Evolutionary conservation across 2,329 filamentous ascomycete species (phyloP), one percentile per base, ranked within the genome.

Genomic region (Clarireedia monteithiana): DNA sequence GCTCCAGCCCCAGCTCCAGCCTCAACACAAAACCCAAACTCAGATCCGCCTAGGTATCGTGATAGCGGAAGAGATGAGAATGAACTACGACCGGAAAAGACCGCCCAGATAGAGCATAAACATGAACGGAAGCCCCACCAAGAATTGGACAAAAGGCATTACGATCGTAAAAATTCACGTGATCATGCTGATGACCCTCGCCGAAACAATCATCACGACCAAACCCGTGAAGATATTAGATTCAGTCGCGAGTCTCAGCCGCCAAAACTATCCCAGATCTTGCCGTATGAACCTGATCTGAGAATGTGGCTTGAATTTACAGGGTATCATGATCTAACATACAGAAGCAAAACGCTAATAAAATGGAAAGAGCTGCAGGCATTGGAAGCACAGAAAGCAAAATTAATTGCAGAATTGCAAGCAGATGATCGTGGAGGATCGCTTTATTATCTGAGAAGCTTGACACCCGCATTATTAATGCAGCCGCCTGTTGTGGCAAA

Each of bases 271-370:
- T 49, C 53, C 47, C 60, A 67, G 34, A 5, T 67, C 15, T 51
- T 70, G 36, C 57, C 60, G 36, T 53, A 61, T 53, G 61, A 70
- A 44, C 55, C 63, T 38, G 67, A 71, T 53, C 55, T 72, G 34
- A 66, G 63, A 60, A 67, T 70, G 53, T 72, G 70, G 69, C 57
- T 72, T 40, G 62, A 68, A 12, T 62, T 69, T 23, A 71, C 70
- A 26, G 65, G 66, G 3, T 72, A 65, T 56, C 63, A 70, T 58
- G 67, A 71, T 61, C 54, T 53, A 40, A 55, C 56, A n/a, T 70
- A 71, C 48, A 67, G 70, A 59, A 60, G 59, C 42, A 68, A 67
- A 57, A 65, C 64, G 38, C 51, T 70, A 24, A 12, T 10, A 53
- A 56, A 39, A 52, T 40, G 44, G 42, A 24, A 38, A 30, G 27